Base-by-base conservation (phyloP, 1,139 yeast genomes). In the Yamadazyma pseudoaaseri region DNA sequence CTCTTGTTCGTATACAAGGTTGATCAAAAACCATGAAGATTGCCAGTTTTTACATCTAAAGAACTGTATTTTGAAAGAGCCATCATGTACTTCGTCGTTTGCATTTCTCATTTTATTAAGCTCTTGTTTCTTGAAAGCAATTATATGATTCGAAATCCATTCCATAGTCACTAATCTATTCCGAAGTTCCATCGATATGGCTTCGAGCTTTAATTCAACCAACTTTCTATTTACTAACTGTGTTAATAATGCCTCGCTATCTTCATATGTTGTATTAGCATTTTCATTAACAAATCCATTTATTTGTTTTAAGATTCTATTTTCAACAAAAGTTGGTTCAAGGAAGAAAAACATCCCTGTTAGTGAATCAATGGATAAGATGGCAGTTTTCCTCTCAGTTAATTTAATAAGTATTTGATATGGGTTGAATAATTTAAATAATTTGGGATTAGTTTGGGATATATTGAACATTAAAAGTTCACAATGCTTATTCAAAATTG, bases 41-140 rank as follows among this genome's bases (percentile, higher is more conserved):
- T 89, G 87, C 90, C 90, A 83, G 39, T 74, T 80, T 34, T 73
- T 74, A 33, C 84, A 64, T 15, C 85, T 67, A 50, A 76, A 82
- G 36, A 78, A 70, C 42, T 70, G 77, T 16, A 77, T 48, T 35
- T 57, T 64, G 27, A 31, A 39, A 6, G 27, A 16, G 2, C 18
- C 17, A n/a, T 7, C 11, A 8, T 22, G 13, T 8, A 11, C 26
- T 22, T 22, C 12, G 10, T 8, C 10, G 6, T 22, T 8, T 8
- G 25, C 20, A 10, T 9, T 8, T n/a, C 28, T 30, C 28, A 68
- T 46, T 33, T 64, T 63, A 10, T 36, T 36, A 8, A 55, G 51
- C 43, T 69, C 74, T 27, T 42, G 50, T 13, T 68, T 73, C 33
- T 62, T 60, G 26, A 82, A 49, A 37, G 61, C 68, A 21, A 81